phyloP scores from a whole-genome alignment of 2,329 filamentous ascomycete genomes.

The Neofusicoccum parvum region DNA sequence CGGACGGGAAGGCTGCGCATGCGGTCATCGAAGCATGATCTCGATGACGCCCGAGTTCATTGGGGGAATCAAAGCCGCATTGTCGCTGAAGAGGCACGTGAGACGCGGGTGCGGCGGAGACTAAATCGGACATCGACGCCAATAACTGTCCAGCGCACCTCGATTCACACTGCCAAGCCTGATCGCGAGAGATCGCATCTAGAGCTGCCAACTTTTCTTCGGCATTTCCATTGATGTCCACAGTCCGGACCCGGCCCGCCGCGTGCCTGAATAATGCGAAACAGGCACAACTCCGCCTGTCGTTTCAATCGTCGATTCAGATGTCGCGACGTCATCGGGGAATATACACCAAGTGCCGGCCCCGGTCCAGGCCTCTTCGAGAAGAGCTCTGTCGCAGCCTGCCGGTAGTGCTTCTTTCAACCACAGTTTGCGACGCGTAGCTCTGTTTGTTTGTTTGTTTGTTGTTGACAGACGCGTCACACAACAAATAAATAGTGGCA shows the following conservation, averaged over 20 bases:
- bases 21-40: background rate
- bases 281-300: background rate
- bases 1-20: constrained; percentile 10
- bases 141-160: background rate
- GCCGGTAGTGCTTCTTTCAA: background rate
- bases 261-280: background rate
- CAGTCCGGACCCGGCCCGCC: background rate
- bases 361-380: background rate
- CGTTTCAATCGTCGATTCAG: background rate
- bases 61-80: background rate
- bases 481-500: background rate
- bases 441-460: background rate
- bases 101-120: background rate
- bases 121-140: background rate
- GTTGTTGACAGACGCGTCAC: background rate
- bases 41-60: background rate
- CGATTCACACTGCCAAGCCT: background rate
- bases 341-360: background rate
- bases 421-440: background rate
- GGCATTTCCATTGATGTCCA: background rate
- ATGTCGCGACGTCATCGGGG: background rate
- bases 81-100: background rate
- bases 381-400: background rate
- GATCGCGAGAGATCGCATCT: background rate
- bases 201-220: background rate